These are phyloP conservation scores for Pyronema omphalodes DNA, from an alignment of 495 filamentous ascomycete species.

Conservation along the genomic window DNA sequence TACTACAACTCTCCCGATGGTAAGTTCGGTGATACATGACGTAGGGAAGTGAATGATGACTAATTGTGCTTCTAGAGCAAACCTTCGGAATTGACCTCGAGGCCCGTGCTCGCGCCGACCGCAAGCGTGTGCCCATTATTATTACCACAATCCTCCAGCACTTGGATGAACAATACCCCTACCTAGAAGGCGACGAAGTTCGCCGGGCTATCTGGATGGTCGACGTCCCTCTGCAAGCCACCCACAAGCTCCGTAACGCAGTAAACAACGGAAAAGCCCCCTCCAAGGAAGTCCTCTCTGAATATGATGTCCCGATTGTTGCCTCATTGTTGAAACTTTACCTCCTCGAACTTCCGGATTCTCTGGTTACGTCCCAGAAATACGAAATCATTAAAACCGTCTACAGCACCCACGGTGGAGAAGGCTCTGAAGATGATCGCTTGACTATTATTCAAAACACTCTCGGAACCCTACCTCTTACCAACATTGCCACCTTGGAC, in stretches of 20 bases:
- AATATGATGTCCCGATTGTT: slow-evolving; percentile 83
- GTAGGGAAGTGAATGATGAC: background rate
- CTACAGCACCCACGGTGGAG: slow-evolving; percentile 67
- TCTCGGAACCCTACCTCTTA: slow-evolving; percentile 79
- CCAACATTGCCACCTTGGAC: slow-evolving; percentile 96
- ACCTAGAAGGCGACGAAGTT: slow-evolving; percentile 91
- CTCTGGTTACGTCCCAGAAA: slow-evolving; percentile 90
- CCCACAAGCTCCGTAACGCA: slow-evolving; percentile 61
- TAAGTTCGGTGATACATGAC: slow-evolving; percentile 17
- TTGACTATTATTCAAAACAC: slow-evolving; percentile 90
- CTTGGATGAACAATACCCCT: slow-evolving; percentile 89
- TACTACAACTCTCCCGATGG: slow-evolving; percentile 95
- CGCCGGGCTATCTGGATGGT: slow-evolving; percentile 83
- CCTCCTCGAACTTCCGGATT: slow-evolving; percentile 89
- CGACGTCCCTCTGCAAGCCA: slow-evolving; percentile 70
- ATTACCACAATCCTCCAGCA: slow-evolving; percentile 86
- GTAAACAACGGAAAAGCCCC: slow-evolving; percentile 82
- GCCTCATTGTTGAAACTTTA: slow-evolving; percentile 90
- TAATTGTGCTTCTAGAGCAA: slow-evolving; percentile 44
- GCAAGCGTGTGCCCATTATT: slow-evolving; percentile 85
- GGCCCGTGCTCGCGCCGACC: slow-evolving; percentile 75
- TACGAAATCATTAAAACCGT: slow-evolving; percentile 98
- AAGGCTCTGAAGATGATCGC: slow-evolving; percentile 46
- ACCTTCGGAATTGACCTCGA: slow-evolving; percentile 96
- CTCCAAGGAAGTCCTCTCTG: slow-evolving; percentile 53